Conservation (phyloP, 371 early-diverging fungal species). For the Rhizomucor pusillus region DNA sequence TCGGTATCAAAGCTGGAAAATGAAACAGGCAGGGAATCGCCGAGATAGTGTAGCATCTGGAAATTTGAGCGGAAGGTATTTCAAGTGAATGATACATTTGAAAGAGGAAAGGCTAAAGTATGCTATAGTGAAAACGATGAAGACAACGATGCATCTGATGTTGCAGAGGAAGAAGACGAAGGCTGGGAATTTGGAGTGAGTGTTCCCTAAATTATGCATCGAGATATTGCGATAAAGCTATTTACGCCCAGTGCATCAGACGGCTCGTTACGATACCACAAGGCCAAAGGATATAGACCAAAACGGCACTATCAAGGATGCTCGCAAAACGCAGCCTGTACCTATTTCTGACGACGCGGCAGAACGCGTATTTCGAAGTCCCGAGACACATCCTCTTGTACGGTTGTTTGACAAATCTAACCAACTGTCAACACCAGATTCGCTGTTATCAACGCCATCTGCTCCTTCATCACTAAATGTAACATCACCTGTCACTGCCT, state of each 20-base stretch:
- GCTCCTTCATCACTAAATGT: constrained; percentile 4
- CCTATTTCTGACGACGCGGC: constrained; percentile 1
- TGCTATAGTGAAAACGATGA: constrained; percentile 9
- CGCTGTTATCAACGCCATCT: background rate
- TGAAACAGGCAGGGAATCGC: constrained; percentile 34
- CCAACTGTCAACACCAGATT: constrained; percentile 4
- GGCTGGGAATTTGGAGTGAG: constrained; percentile 51
- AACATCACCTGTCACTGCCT: constrained; percentile 5
- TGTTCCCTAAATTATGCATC: background rate
- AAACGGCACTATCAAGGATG: background rate
- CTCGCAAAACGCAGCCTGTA: background rate
- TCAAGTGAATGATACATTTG: no score
- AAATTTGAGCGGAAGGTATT: constrained; percentile 45
- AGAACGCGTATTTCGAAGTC: constrained; percentile 19
- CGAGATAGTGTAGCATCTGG: constrained; percentile 43
- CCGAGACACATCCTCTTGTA: constrained; percentile 36
- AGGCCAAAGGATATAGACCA: background rate
- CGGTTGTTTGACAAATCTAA: constrained; percentile 36
- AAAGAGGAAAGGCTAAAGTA: background rate
- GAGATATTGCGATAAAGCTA: no score
- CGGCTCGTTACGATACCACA: constrained; percentile 4
- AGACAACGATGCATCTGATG: constrained; percentile 23
- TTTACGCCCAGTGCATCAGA: no score
- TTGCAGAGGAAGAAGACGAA: constrained; percentile 29
- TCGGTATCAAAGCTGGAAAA: constrained; percentile 51